phyloP scores from a whole-genome alignment of 495 filamentous ascomycete species.

The Echria macrotheca region DNA sequence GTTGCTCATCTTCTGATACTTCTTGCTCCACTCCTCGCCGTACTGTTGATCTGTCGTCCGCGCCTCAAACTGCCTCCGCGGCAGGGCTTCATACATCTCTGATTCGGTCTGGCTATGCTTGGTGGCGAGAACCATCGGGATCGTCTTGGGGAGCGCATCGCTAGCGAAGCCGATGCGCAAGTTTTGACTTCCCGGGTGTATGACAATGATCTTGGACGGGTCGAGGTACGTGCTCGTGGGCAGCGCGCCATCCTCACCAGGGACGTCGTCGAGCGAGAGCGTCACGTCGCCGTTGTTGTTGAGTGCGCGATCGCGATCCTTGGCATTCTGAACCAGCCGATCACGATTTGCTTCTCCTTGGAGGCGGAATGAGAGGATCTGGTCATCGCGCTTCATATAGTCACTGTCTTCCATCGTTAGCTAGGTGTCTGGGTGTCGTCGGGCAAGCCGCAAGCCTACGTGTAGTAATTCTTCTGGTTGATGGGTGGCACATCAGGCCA shows the following conservation, averaged over 20 bases:
- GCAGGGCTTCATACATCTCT: constrained; percentile 79
- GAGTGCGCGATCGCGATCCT: constrained; percentile 79
- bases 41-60: constrained; percentile 71
- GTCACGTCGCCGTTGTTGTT: constrained; percentile 65
- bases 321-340: constrained; percentile 72
- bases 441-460: constrained; percentile 49
- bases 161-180: constrained; percentile 86
- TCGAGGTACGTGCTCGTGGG: constrained; percentile 57
- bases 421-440: background rate
- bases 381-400: constrained; percentile 96
- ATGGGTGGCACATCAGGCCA: constrained; percentile 91
- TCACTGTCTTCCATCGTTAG: constrained; percentile 53
- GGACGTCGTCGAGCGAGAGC: constrained; percentile 50
- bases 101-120: constrained; percentile 70
- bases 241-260: constrained; percentile 51
- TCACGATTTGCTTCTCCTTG: constrained; percentile 78
- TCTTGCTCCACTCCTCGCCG: constrained; percentile 75
- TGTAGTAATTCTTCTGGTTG: constrained; percentile 99
- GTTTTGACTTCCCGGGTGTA: constrained; percentile 98
- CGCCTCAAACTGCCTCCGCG: constrained; percentile 77
- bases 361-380: constrained; percentile 80
- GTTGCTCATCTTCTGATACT: constrained; percentile 72
- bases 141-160: constrained; percentile 87
- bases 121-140: constrained; percentile 88
- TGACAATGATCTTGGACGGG: constrained; percentile 83